A percentile compares a stretch with the other conserved stretches of the same genome.
These are phyloP conservation scores for Quercus berberidifolia DNA, from an alignment of 306 rosid genomes.

Conservation along the genomic window DNA sequence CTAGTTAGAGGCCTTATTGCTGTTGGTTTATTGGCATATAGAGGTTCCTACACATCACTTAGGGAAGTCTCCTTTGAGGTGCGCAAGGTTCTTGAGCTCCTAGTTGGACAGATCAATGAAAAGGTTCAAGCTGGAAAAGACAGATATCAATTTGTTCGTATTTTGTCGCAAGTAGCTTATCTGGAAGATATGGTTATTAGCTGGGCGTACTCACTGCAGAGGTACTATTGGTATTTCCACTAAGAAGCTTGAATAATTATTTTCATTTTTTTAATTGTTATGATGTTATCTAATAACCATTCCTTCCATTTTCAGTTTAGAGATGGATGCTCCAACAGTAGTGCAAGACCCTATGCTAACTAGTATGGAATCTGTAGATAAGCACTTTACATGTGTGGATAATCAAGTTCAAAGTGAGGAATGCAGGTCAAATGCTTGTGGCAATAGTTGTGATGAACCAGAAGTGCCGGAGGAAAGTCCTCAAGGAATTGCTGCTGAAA, in stretches of 20 bases:
- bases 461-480: conserved; percentile 39
- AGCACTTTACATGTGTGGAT: conserved; percentile 20
- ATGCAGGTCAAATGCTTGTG: conserved; percentile 32
- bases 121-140: conserved; percentile 80
- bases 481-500: conserved; percentile 34
- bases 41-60: conserved; percentile 73
- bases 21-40: conserved; percentile 87
- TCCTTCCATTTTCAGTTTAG: conserved; percentile 68
- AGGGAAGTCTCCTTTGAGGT: conserved; percentile 76
- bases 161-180: conserved; percentile 91
- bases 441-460: conserved; percentile 30
- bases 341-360: conserved; percentile 21
- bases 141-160: conserved; percentile 67
- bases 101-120: conserved; percentile 54
- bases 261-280: conserved; percentile 7
- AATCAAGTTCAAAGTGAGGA: conserved; percentile 42
- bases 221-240: conserved; percentile 46
- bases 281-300: conserved; percentile 28
- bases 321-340: conserved; percentile 48
- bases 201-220: conserved; percentile 77
- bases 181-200: conserved; percentile 87
- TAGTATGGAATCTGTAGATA: conserved; percentile 19
- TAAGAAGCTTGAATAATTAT: conserved; percentile 1
- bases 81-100: conserved; percentile 75
- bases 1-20: conserved; percentile 80